Evolutionary conservation across 352 stramenopile species (phyloP), one percentile per base, ranked within the genome.

Genomic region (Globisporangium carolinianum): DNA sequence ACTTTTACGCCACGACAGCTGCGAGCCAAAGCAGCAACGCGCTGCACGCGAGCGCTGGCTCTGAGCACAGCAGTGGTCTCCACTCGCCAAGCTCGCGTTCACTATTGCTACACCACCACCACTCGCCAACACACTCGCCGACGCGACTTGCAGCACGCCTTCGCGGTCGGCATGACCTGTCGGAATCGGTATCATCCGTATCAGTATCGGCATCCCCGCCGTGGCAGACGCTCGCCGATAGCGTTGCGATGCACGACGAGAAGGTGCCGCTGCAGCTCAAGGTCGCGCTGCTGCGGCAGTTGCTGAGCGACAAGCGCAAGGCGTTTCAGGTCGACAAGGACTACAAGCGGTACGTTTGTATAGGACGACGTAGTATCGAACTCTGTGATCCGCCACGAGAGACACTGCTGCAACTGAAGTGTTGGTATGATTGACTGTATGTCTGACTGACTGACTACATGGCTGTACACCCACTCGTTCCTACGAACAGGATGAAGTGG

Each of bases 291-390:
- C 51, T 87, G 35, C 73, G 75, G 9, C 68, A 86, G 6, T 53
- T 89, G 4, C 46, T 89, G 7, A 87, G 75, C 0, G 72, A 85
- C 32, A 89, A 89, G 46, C 76, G 79, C 35, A 77, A 76, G 48
- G 36, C 59, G 24, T 87, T 86, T 47, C 79, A 63, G 12, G 72
- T 58, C 46, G 71, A 15, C 9, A 72, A 71, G 57, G 74, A 72
- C 48, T 71, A 55, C 24, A 68, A 66, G 52, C 54, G 68, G 68
- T 79, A 41, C 47, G 58, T 52, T 24, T 51, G 14, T 32, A 32
- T 32, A 32, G 24, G 24, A 32, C 24, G 24, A 32, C 24, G 24
- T 32, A 32, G 24, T 32, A 32, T 32, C 24, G 24, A 32, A 32
- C 24, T 32, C 24, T 32, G 24, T 32, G 24, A 32, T 32, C 24